phyloP scores from a whole-genome alignment of 768 basidiomycete genomes.

The Leccinum imitatum region DNA sequence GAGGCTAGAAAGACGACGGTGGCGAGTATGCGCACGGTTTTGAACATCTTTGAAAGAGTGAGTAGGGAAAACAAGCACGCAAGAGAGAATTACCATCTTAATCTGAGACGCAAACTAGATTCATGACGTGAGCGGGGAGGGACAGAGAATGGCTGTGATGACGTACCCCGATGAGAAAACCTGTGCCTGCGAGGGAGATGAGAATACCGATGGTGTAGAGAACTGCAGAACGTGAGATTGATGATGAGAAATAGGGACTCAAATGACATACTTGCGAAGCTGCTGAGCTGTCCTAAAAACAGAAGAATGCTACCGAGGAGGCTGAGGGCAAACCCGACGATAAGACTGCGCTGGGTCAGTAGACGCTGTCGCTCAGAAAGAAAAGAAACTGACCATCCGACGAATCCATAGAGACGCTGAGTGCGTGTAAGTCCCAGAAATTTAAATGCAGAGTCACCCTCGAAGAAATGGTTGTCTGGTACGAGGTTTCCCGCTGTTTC shows the following conservation, averaged over 20 bases:
- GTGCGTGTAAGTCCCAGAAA: constrained; percentile 76
- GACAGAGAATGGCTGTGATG: background rate
- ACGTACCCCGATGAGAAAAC: constrained; percentile 87
- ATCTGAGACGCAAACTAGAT: constrained; percentile 73
- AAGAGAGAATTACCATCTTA: constrained; percentile 57
- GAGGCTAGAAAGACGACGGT: constrained; percentile 75
- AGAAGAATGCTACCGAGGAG: constrained; percentile 76
- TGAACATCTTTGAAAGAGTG: constrained; percentile 74
- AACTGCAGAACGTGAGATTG: constrained; percentile 43
- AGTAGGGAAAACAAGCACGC: background rate
- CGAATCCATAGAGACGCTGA: constrained; percentile 84
- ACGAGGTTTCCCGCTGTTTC: constrained; percentile 61
- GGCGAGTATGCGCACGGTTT: constrained; percentile 83
- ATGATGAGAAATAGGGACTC: background rate
- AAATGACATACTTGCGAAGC: constrained; percentile 69
- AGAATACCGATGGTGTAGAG: constrained; percentile 82
- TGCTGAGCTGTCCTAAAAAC: constrained; percentile 62
- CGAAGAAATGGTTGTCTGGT: constrained; percentile 81
- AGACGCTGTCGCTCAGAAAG: background rate
- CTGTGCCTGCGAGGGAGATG: constrained; percentile 81
- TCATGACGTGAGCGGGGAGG: constrained; percentile 3
- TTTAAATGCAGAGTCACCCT: constrained; percentile 86
- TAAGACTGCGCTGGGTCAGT: constrained; percentile 47
- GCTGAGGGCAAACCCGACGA: constrained; percentile 76
- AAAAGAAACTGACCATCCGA: constrained; percentile 59